Conservation (phyloP, 2,329 filamentous ascomycete species). For the Rhynchosporium agropyri region DNA sequence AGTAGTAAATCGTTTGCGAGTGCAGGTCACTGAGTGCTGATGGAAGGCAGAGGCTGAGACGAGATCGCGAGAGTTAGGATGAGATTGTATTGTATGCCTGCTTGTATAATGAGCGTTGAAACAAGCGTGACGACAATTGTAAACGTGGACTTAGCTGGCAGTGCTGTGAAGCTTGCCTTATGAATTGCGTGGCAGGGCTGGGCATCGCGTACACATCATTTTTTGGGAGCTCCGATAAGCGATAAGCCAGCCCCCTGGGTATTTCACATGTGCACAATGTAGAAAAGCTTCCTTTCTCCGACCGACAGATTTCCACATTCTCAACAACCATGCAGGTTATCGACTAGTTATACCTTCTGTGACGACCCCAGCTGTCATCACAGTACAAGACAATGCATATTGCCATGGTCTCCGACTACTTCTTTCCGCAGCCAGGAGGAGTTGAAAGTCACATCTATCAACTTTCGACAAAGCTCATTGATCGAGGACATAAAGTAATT, state of each 20-base stretch:
- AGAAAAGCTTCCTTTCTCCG: not conserved
- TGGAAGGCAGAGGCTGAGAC: too few species aligned
- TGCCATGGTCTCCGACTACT: conserved; percentile 98
- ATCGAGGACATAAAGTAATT: conserved; percentile 96
- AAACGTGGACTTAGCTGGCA: conserved; percentile 4
- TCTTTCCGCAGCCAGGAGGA: conserved; percentile 96
- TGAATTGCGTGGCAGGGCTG: conserved; percentile 12
- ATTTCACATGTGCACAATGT: too few species aligned
- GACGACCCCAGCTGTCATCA: not conserved
- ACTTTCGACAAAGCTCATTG: conserved; percentile 91
- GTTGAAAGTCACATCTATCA: conserved; percentile 99
- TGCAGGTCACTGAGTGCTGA: not conserved
- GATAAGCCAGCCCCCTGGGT: conserved; percentile 7
- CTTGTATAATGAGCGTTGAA: conserved; percentile 1
- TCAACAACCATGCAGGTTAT: not conserved
- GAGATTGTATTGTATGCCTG: not conserved
- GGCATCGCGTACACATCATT: not conserved
- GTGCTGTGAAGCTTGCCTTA: not conserved
- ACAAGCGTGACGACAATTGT: conserved; percentile 1
- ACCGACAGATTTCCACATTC: not conserved
- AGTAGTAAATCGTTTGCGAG: not conserved
- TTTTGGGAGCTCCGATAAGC: conserved; percentile 14
- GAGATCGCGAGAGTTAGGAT: not conserved
- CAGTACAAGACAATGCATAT: conserved; percentile 46
- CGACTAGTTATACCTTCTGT: not conserved